Evolutionary conservation across 73 alveolate genomes (phyloP), one percentile per base, ranked within the genome.

Genomic region (Paramecium tetraurelia): DNA sequence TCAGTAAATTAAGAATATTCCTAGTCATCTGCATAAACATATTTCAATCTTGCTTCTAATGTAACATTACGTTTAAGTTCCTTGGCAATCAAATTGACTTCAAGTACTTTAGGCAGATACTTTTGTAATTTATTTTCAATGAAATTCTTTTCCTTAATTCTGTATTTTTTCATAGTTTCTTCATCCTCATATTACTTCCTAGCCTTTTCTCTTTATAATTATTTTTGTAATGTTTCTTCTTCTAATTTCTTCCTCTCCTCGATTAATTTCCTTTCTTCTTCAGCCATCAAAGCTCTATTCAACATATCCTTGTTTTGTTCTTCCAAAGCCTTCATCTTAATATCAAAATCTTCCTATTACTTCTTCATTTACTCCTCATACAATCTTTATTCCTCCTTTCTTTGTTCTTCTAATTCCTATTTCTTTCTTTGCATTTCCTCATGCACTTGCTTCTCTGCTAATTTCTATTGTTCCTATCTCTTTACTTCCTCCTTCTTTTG

Each of bases 41-140:
- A 76, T 48, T 92, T 46, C 29, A 92, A 44, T 72, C 86, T 92
- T 10, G 93, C 96, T 10, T 80, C 88, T 31, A 95, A 94, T 10
- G 9, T 41, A 16, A 86, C 72, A 43, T 95, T 92, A 48, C 96
- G 94, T 93, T 94, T 92, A 14, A 95, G 85, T 43, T 95, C 98
- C 71, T 94, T 89, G 7, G 97, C 96, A 31, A 95, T 94, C 14
- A 95, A 53, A 57, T 94, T 94, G 1, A 94, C 98, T 75, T 95
- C 98, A 44, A 83, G 86, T 9, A 94, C 95, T 46, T 94, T 83
- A 7, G 98, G 98, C 12, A 94, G 29, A 35, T 77, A 77, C 44
- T 83, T 89, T 48, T 68, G 46, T 43, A 89, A 46, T 70, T 89
- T 89, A 50, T 89, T 35, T 46, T 89, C 94, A 22, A 89, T 77